phyloP scores from a whole-genome alignment of 2,329 filamentous ascomycete species.

The Exophiala phaeomuriformis region DNA sequence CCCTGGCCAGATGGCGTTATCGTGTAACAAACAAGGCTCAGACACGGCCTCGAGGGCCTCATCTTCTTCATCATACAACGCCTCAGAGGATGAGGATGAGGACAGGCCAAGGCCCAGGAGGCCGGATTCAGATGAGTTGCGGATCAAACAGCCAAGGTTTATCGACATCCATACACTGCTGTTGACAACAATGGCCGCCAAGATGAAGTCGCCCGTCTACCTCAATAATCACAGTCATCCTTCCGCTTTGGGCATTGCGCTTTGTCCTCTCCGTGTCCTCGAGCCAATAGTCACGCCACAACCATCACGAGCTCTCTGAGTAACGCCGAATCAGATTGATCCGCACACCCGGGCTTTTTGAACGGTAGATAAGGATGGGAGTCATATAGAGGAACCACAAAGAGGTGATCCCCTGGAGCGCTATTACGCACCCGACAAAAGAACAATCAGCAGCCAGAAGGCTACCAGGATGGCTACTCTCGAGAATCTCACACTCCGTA shows the following conservation, averaged over 20 bases:
- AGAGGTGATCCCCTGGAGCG: too few relatives aligned
- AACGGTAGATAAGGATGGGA: too few relatives aligned
- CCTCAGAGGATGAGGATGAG: too few relatives aligned
- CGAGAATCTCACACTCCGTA: too few relatives aligned
- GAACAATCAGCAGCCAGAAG: too few relatives aligned
- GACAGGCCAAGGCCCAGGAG: background rate
- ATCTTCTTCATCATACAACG: too few relatives aligned
- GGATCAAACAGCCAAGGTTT: background rate
- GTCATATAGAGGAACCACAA: too few relatives aligned
- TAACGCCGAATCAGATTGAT: slow-evolving; percentile 10
- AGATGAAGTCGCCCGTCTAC: slow-evolving; percentile 1
- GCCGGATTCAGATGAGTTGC: background rate
- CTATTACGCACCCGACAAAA: too few relatives aligned
- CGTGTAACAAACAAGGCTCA: background rate
- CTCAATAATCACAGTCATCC: background rate
- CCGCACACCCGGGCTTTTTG: background rate
- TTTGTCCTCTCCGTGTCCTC: slow-evolving; percentile 6
- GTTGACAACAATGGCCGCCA: too few relatives aligned
- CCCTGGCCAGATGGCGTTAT: background rate
- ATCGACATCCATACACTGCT: too few relatives aligned
- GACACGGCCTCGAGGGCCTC: too few relatives aligned
- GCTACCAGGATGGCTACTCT: too few relatives aligned
- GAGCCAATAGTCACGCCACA: slow-evolving; percentile 22
- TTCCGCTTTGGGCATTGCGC: slow-evolving; percentile 10
- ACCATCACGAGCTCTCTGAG: slow-evolving; percentile 14